Base-by-base conservation (phyloP, 2,329 filamentous ascomycete genomes). In the Fusarium domesticum region DNA sequence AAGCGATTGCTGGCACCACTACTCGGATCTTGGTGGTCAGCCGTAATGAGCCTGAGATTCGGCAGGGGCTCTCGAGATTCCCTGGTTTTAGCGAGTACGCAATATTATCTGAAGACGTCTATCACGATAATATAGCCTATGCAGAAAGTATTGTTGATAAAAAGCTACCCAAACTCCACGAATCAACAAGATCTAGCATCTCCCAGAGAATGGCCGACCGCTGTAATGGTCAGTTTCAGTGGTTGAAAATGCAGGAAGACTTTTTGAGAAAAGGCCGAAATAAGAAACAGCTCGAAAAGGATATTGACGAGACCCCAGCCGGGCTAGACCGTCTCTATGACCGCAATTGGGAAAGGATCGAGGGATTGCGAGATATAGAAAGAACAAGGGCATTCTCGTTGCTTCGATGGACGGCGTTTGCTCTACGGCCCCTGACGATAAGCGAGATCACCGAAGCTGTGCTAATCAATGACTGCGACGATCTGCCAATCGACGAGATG, bases 181-280 rank as follows among this genome's bases (percentile, higher is more conserved):
- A 57, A 0, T 17, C 33, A 1, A 18, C 62, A 0, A 47, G 44
- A 15, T 2, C n/a, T 40, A 34, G 50, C 0, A 41, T 68, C 2
- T 59, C 63, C 2, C 10, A 53, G 5, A 43, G 33, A n/a, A 56
- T 69, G 42, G 43, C 62, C 0, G 37, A 58, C 3, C 46, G 56
- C 1, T 66, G 59, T 18, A 47, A 63, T 2, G 67, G 64, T 0
- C 66, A 67, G 31, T 69, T 70, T 25, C 34, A 69, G 0, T 67
- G 57, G 54, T 46, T 69, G 1, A 62, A 58, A 12, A 23, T 69
- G 45, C 56, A 65, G 7, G 59, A 59, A 6, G 23, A 53, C 1
- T 46, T 55, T 4, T 35, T 69, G 1, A 43, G 50, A 0, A 51
- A 39, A 6, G 48, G 59, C 0, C 63, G 60, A 47, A 64, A 56